phyloP scores from a whole-genome alignment of 495 filamentous ascomycete genomes.

The Lindgomyces ingoldianus region DNA sequence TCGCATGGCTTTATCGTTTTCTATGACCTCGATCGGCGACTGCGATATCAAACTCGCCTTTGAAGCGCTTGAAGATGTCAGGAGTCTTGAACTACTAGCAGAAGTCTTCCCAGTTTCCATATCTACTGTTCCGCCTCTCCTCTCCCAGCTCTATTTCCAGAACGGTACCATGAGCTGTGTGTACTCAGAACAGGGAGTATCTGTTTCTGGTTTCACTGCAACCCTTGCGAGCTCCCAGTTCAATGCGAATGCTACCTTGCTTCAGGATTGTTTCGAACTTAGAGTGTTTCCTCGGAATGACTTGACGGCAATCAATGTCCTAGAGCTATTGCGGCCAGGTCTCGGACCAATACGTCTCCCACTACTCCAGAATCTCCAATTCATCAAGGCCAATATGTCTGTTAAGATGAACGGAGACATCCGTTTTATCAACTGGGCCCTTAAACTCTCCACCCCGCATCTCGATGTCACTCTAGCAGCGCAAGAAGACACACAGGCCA shows the following conservation, averaged over 20 bases:
- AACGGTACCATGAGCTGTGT: neutral
- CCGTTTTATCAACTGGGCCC: neutral
- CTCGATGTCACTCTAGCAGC: neutral
- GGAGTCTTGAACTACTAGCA: neutral
- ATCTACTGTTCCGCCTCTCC: neutral
- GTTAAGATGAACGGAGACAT: neutral
- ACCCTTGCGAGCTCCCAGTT: neutral
- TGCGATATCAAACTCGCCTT: neutral
- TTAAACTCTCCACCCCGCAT: neutral
- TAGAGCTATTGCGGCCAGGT: neutral
- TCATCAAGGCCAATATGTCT: neutral
- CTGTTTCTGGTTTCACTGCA: neutral
- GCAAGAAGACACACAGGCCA: neutral
- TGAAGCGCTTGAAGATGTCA: neutral
- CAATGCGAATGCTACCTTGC: neutral
- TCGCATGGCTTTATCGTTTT: neutral
- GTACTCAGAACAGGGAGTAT: neutral
- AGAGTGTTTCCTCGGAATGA: neutral
- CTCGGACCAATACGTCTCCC: neutral
- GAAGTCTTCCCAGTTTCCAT: neutral
- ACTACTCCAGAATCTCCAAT: neutral
- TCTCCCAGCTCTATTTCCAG: neutral
- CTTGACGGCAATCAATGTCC: neutral
- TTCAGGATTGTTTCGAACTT: neutral
- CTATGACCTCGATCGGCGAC: neutral